Evolutionary conservation across 257 asterid species (phyloP).

Genomic region (Fraxinus pennsylvanica): DNA sequence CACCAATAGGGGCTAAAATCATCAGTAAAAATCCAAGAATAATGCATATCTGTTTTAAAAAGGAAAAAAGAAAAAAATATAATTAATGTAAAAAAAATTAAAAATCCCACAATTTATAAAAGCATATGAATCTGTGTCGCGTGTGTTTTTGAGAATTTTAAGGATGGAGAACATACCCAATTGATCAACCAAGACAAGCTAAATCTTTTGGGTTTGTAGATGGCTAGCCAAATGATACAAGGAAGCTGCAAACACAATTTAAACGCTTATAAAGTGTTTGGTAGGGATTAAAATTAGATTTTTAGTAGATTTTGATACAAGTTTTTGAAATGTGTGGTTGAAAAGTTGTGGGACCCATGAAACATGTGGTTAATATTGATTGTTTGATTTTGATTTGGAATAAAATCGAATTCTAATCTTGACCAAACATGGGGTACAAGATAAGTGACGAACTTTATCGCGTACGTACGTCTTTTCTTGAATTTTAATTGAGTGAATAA

Average conservation of each 20-base stretch:
- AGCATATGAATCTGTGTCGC: not conserved
- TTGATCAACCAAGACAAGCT: conserved; percentile 51
- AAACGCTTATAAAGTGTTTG: not conserved
- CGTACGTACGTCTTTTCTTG: not conserved
- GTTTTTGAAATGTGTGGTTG: no score
- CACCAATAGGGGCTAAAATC: conserved; percentile 60
- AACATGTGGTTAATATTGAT: no score
- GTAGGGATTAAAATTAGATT: no score
- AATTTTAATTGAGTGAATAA: no score
- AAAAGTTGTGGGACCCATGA: no score
- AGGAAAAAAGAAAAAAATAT: not conserved
- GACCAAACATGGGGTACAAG: not conserved
- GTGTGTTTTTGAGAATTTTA: not conserved
- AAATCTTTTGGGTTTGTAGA: conserved; percentile 46
- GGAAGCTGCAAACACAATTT: conserved; percentile 44
- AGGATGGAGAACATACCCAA: conserved; percentile 35
- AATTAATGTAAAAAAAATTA: not conserved
- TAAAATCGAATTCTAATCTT: no score
- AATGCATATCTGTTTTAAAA: conserved; percentile 41
- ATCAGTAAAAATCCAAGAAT: conserved; percentile 45
- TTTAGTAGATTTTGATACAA: no score
- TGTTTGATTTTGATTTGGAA: no score
- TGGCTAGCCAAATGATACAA: conserved; percentile 56
- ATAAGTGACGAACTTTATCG: not conserved
- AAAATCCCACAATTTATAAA: not conserved